Base-by-base conservation (phyloP, 495 filamentous ascomycete genomes). In the Umbilicaria muhlenbergii region DNA sequence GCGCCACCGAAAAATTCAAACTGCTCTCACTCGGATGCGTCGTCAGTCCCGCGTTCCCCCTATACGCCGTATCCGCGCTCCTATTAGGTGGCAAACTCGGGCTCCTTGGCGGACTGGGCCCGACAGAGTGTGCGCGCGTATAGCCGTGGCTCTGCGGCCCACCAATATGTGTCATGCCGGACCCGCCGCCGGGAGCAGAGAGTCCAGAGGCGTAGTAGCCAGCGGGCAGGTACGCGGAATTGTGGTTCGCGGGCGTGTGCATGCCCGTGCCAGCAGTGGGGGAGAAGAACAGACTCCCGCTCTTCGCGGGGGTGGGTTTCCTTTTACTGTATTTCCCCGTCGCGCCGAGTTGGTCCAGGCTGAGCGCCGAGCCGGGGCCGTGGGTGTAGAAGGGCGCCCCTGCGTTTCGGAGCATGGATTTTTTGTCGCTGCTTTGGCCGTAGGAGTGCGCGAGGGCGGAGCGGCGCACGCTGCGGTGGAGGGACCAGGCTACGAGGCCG, bases 181-280 rank as follows among this genome's bases (percentile, higher is more conserved):
- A 42, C 32, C 45, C 55, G 32, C 58, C 60, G 8, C 61, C 69
- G 11, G 76, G 61, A 7, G 66, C 70, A 1, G 76, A 60, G 40
- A 62, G 68, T 15, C 74, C 73, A 15, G 86, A 73, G 21, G 87
- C 78, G 57, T 98, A 98, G 61, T 93, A 96, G 8, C 91, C 91
- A 3, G 89, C 79, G 31, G 91, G 91, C 16, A 96, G 73, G 61
- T 89, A 95, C 16, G 65, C 69, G 3, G 76, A 79, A 11, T 65
- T 73, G 62, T 66, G 73, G 68, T 66, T 86, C 43, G 55, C 52
- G 33, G 57, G 48, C 41, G 56, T 56, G 12, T 61, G 59, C n/a
- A 70, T 56, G 17, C 61, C 67, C n/a, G 60, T 60, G 15, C 73
- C 77, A 1, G 89, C 89, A 1, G 91, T 96, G 0, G 91, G 91